phyloP scores from a whole-genome alignment of 208 protist genomes.

The Blastocrithidia nonstop region DNA sequence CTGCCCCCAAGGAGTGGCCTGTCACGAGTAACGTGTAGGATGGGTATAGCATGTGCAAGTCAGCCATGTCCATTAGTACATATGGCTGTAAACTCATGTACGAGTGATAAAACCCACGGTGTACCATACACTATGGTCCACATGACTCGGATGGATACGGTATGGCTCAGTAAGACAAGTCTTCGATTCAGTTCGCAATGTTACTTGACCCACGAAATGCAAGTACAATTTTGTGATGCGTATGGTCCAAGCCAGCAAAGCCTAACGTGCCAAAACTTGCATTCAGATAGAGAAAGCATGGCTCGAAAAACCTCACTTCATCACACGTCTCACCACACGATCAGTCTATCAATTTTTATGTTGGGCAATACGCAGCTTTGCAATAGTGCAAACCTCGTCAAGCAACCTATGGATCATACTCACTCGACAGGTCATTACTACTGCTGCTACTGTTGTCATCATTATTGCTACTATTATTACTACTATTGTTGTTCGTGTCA shows the following conservation, averaged over 20 bases:
- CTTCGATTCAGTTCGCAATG: constrained; percentile 42
- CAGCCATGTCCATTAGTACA: constrained; percentile 13
- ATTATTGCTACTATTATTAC: constrained; percentile 1
- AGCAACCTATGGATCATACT: constrained; percentile 5
- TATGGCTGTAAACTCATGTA: constrained; percentile 17
- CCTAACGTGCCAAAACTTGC: constrained; percentile 12
- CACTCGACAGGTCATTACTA: background rate
- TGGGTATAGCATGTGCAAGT: constrained; percentile 14
- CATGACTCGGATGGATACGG: constrained; percentile 14
- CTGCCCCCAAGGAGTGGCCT: constrained; percentile 66
- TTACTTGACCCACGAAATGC: constrained; percentile 46
- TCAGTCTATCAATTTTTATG: constrained; percentile 9
- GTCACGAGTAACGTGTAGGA: constrained; percentile 30
- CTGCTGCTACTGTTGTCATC: background rate
- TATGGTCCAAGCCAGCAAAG: constrained; percentile 16
- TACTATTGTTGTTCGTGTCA: too few species aligned
- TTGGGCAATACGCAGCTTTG: constrained; percentile 33
- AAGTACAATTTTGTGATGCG: constrained; percentile 13
- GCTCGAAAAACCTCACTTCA: constrained; percentile 8
- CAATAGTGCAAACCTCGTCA: constrained; percentile 21
- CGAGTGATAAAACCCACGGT: constrained; percentile 35
- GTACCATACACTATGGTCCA: constrained; percentile 13
- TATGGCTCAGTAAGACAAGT: constrained; percentile 24
- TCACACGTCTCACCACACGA: constrained; percentile 15
- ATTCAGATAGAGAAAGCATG: constrained; percentile 18